phyloP scores from a whole-genome alignment of 805 yeast genomes.

The Myxozyma mucilagina region DNA sequence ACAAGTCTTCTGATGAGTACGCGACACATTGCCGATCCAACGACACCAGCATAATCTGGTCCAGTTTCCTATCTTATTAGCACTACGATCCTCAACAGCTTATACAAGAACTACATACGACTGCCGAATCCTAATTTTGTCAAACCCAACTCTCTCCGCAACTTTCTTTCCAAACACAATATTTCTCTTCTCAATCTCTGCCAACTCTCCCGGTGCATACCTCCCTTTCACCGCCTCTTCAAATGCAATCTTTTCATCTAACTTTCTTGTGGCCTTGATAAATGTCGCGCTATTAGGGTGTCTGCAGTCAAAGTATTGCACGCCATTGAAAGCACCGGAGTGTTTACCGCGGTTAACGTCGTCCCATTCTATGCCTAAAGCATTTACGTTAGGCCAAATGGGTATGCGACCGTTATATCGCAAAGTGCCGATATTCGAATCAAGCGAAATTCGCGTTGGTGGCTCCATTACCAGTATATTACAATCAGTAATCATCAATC shows the following conservation, averaged over 20 bases:
- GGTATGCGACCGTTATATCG: slow-evolving; percentile 61
- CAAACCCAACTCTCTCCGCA: slow-evolving; percentile 68
- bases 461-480: not conserved
- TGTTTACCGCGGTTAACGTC: slow-evolving; percentile 66
- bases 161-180: slow-evolving; percentile 54
- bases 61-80: slow-evolving; percentile 40
- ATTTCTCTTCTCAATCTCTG: slow-evolving; percentile 39
- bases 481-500: not conserved
- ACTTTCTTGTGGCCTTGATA: slow-evolving; percentile 46
- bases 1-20: slow-evolving; percentile 15
- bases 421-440: slow-evolving; percentile 54
- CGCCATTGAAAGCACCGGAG: slow-evolving; percentile 59
- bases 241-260: slow-evolving; percentile 43
- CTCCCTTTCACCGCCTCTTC: slow-evolving; percentile 52
- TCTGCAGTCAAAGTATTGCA: slow-evolving; percentile 53
- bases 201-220: slow-evolving; percentile 47
- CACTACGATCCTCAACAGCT: too few relatives aligned
- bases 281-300: slow-evolving; percentile 61
- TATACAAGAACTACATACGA: slow-evolving; percentile 7
- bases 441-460: slow-evolving; percentile 21
- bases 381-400: slow-evolving; percentile 58
- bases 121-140: slow-evolving; percentile 38
- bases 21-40: slow-evolving; percentile 49
- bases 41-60: slow-evolving; percentile 50
- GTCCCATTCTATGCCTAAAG: slow-evolving; percentile 90